Percentiles rank a stretch among this genome's conserved stretches.
These are phyloP conservation scores for Schwanniomyces occidentalis DNA, from an alignment of 805 yeast genomes.

Conservation along the genomic window DNA sequence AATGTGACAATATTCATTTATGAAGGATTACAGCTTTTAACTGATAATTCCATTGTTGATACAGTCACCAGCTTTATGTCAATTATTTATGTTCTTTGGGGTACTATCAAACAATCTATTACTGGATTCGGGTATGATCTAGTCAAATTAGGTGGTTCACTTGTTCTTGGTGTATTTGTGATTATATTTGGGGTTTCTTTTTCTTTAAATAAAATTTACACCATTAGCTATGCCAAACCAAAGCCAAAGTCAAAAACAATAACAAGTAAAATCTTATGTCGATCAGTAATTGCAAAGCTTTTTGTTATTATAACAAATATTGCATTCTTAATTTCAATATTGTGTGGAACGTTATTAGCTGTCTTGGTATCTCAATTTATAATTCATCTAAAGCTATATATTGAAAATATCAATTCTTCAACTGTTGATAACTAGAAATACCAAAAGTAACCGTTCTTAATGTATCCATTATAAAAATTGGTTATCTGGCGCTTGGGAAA, in stretches of 20 bases:
- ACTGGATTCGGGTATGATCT: too few relatives aligned
- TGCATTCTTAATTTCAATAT: conserved; percentile 1
- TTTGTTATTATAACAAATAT: background rate
- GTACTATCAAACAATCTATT: background rate
- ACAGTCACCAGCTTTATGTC: background rate
- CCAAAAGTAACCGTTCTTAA: too few relatives aligned
- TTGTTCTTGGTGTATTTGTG: too few relatives aligned
- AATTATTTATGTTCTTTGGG: background rate
- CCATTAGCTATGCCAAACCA: too few relatives aligned
- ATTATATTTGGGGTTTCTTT: too few relatives aligned
- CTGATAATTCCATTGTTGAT: conserved; percentile 5
- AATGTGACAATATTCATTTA: conserved; percentile 7
- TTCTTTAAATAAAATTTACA: too few relatives aligned
- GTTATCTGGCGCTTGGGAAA: too few relatives aligned
- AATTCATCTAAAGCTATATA: conserved; percentile 2
- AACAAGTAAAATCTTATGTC: too few relatives aligned
- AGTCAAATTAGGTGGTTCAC: too few relatives aligned
- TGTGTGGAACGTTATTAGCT: conserved; percentile 5
- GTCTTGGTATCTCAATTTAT: conserved; percentile 2
- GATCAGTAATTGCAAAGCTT: background rate
- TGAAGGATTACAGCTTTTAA: conserved; percentile 6
- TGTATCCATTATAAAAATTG: too few relatives aligned
- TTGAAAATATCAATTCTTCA: background rate
- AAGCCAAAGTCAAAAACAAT: too few relatives aligned
- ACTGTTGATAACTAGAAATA: too few relatives aligned